Conservation (phyloP, 768 basidiomycete genomes). For the Agrocybe praecox region DNA sequence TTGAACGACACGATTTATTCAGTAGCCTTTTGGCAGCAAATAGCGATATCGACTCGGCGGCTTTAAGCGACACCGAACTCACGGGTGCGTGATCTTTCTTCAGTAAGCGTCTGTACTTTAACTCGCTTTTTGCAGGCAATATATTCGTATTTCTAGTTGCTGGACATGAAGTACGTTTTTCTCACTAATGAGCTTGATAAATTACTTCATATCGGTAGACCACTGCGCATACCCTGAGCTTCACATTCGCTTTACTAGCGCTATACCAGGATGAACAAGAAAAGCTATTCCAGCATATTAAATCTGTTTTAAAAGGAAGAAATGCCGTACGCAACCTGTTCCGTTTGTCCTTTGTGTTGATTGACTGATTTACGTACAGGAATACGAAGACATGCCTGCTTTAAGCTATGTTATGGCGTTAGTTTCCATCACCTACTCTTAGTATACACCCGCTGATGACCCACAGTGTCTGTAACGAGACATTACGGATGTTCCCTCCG, state of each 20-base stretch:
- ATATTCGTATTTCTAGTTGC: conserved; percentile 55
- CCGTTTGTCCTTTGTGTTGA: neutral
- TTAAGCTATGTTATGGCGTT: conserved; percentile 40
- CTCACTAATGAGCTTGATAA: conserved; percentile 33
- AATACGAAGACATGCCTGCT: conserved; percentile 41
- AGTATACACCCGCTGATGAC: neutral
- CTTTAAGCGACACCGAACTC: conserved; percentile 44
- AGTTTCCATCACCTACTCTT: neutral
- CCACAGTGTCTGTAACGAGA: conserved; percentile 44
- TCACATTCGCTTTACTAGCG: conserved; percentile 42
- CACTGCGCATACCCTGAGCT: conserved; percentile 42
- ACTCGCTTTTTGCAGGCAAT: conserved; percentile 31
- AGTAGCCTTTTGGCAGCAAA: conserved; percentile 52
- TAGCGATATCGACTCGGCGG: conserved; percentile 32
- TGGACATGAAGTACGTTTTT: conserved; percentile 53
- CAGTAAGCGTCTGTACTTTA: neutral
- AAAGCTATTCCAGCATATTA: conserved; percentile 41
- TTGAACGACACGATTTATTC: conserved; percentile 51
- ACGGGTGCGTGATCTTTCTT: conserved; percentile 24
- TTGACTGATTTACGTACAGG: conserved; percentile 21
- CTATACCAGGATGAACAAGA: conserved; percentile 48
- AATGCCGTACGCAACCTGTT: conserved; percentile 28
- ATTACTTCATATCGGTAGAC: conserved; percentile 37
- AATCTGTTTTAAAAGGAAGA: conserved; percentile 31
- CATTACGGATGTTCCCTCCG: conserved; percentile 48